These are phyloP conservation scores for Sequoia sempervirens DNA, from an alignment of 75 land plant species.

Conservation along the genomic window DNA sequence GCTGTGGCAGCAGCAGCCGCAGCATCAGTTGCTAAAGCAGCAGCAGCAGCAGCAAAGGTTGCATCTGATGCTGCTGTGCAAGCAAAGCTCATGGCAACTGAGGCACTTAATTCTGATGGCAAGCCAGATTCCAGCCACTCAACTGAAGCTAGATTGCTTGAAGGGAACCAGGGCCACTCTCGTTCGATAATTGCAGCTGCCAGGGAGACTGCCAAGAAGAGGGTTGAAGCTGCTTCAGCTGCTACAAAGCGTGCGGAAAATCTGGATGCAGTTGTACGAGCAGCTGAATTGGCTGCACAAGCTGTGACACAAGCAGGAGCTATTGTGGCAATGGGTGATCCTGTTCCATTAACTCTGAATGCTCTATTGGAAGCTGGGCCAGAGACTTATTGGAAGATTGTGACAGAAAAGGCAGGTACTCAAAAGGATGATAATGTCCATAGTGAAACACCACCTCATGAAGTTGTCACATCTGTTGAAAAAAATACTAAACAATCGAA, in stretches of 20 bases:
- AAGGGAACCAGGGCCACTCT: slow-evolving; percentile 17
- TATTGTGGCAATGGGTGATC: slow-evolving; percentile 84
- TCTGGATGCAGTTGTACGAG: slow-evolving; percentile 80
- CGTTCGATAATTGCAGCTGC: slow-evolving; percentile 52
- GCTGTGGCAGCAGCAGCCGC: slow-evolving; percentile 74
- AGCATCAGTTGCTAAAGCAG: slow-evolving; percentile 86
- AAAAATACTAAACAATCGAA: slow-evolving; percentile 9
- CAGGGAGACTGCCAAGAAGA: slow-evolving; percentile 49
- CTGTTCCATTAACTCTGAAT: slow-evolving; percentile 41
- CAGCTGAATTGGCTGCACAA: slow-evolving; percentile 87
- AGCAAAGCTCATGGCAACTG: slow-evolving; percentile 65
- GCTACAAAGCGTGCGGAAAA: slow-evolving; percentile 73
- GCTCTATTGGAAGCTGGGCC: slow-evolving; percentile 54
- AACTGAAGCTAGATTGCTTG: slow-evolving; percentile 11
- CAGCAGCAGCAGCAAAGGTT: slow-evolving; percentile 80
- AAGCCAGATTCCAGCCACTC: neutral
- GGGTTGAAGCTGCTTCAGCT: slow-evolving; percentile 68
- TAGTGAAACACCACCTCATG: neutral
- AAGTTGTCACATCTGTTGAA: neutral
- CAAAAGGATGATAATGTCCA: slow-evolving; percentile 13
- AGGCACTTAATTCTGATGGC: slow-evolving; percentile 37
- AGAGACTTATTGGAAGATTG: slow-evolving; percentile 44
- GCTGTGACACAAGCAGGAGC: slow-evolving; percentile 83
- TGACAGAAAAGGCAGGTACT: neutral
- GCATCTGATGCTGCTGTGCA: slow-evolving; percentile 77